Evolutionary conservation across 768 basidiomycete species (phyloP).

Genomic region (Trametopsis cervina): DNA sequence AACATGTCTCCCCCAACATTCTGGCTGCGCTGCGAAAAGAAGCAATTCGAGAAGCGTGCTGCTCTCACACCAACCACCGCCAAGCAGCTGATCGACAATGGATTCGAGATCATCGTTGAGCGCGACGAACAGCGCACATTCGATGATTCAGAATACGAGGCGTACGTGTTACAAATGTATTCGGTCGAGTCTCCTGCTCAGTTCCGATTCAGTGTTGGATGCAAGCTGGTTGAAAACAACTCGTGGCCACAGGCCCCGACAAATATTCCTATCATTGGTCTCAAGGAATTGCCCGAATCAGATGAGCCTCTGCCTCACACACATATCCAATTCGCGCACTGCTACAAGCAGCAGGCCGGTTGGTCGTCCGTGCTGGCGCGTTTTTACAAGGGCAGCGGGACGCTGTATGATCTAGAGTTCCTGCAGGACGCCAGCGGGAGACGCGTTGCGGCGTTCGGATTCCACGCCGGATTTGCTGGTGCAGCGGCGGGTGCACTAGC

Average conservation of each 20-base stretch:
- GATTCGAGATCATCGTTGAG: constrained; percentile 89
- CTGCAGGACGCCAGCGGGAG: constrained; percentile 77
- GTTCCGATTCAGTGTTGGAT: constrained; percentile 63
- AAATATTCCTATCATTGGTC: constrained; percentile 77
- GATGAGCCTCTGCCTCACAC: constrained; percentile 82
- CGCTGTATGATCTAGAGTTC: constrained; percentile 94
- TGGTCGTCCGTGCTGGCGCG: constrained; percentile 84
- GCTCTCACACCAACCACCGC: constrained; percentile 91
- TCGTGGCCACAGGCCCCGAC: constrained; percentile 81
- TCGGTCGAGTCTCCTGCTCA: neutral
- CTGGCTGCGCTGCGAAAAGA: constrained; percentile 98
- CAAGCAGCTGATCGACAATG: constrained; percentile 79
- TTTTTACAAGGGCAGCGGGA: constrained; percentile 77
- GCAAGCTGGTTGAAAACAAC: constrained; percentile 80
- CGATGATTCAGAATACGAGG: constrained; percentile 86
- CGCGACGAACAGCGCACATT: constrained; percentile 93
- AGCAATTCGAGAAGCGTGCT: constrained; percentile 87
- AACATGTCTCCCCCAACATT: constrained; percentile 47
- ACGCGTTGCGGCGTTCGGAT: constrained; percentile 96
- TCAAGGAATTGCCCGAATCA: constrained; percentile 92
- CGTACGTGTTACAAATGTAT: constrained; percentile 45
- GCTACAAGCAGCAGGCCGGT: constrained; percentile 92
- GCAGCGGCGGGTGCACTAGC: constrained; percentile 89
- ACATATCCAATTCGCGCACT: constrained; percentile 98
- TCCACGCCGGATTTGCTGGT: constrained; percentile 98